A percentile compares a stretch with the other conserved stretches of the same genome.
phyloP scores from a whole-genome alignment of 495 filamentous ascomycete genomes.

The Talaromyces borbonicus region DNA sequence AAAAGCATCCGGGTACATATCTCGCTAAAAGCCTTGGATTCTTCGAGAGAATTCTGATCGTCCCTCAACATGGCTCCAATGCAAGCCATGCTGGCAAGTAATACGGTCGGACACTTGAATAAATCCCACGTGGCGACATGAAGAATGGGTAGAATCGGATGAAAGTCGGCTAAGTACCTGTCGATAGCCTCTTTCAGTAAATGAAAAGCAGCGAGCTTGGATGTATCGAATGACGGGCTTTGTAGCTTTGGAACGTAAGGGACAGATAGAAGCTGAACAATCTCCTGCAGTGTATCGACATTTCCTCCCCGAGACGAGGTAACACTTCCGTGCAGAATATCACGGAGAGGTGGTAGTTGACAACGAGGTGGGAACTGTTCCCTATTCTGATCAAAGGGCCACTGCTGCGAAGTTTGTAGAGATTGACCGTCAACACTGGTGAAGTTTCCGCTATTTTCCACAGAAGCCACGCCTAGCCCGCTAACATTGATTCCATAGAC shows the following conservation, averaged over 20 bases:
- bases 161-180: conserved; percentile 15
- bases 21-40: conserved; percentile 2
- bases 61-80: conserved; percentile 13
- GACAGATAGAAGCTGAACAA: conserved; percentile 7
- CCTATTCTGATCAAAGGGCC: conserved; percentile 3
- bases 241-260: conserved; percentile 13
- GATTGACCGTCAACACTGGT: neutral
- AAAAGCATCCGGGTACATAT: conserved; percentile 3
- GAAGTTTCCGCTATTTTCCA: neutral
- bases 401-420: neutral
- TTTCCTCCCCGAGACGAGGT: neutral
- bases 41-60: neutral
- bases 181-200: conserved; percentile 16
- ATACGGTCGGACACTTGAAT: conserved; percentile 12
- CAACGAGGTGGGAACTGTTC: neutral
- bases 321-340: conserved; percentile 8
- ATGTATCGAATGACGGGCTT: neutral
- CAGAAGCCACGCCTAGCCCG: neutral
- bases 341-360: conserved; percentile 4
- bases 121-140: conserved; percentile 20
- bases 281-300: neutral
- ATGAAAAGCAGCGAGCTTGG: conserved; percentile 9
- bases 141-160: conserved; percentile 18
- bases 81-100: conserved; percentile 19
- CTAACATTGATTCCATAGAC: neutral